Evolutionary conservation across 2,329 filamentous ascomycete genomes (phyloP), one percentile per base, ranked within the genome.

Genomic region (Fusarium longipes): DNA sequence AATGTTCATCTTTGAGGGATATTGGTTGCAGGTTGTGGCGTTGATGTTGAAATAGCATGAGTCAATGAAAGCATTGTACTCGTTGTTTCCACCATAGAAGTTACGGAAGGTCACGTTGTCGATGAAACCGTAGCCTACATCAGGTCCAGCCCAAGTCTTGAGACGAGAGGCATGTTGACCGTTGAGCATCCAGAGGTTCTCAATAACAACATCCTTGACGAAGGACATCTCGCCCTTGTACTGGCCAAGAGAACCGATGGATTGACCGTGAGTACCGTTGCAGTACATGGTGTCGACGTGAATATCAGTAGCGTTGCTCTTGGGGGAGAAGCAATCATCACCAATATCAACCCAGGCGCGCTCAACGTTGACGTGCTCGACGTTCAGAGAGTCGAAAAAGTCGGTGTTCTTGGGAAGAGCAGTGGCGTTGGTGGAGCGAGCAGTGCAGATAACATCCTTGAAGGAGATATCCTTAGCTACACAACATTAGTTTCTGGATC

Each of bases 311-410:
- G 84, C 85, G 70, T 88, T 89, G 9, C 85, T 83, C 73, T 89
- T 88, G 8, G 86, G 84, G 2, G 84, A 86, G 77, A 88, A 87
- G 73, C 86, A 88, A 73, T 88, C 86, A 59, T 88, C 84, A n/a
- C 83, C 84, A 39, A 84, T 83, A 52, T 87, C 82, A 24, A 86
- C 80, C 73, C 81, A 83, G 3, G 81, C 77, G 25, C 84, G 81
- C 57, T 82, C 81, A 18, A 87, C 82, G 82, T 82, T 50, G 87
- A 82, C 30, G 87, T 82, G 53, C 87, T 88, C 53, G 0, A 85
- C 84, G 76, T 89, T 87, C 74, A 88, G 88, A 39, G 87, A 87
- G 64, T 89, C 87, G 0, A 88, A 89, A 47, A 87, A 87, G 63
- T 89, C 87, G 0, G 86, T 88, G 73, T 89, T 89, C 71, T 87